Evolutionary conservation across 1,284 basidiomycete species (phyloP).

Genomic region (Puccinia polysora): DNA sequence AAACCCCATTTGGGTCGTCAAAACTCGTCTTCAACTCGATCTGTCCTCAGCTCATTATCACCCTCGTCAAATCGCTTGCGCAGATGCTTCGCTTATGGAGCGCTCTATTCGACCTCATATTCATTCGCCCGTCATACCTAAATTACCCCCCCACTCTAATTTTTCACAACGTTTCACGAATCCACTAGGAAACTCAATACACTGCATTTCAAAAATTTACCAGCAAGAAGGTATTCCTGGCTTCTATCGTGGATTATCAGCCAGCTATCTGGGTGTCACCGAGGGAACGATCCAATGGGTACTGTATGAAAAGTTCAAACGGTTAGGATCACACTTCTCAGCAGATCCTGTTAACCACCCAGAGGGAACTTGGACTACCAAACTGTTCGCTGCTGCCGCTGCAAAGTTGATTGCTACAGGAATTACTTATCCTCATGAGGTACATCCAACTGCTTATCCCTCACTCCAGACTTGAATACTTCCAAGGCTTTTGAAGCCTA

Average conservation of each 20-base stretch:
- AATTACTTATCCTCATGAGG: constrained; percentile 96
- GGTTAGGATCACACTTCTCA: constrained; percentile 44
- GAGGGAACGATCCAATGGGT: constrained; percentile 98
- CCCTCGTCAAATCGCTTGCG: neutral
- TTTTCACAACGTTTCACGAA: constrained; percentile 6
- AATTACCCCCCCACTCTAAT: constrained; percentile 15
- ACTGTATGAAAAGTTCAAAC: constrained; percentile 81
- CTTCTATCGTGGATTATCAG: constrained; percentile 90
- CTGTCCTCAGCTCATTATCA: neutral
- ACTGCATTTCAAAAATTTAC: constrained; percentile 67
- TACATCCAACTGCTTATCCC: constrained; percentile 70
- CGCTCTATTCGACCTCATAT: constrained; percentile 3
- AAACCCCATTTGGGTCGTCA: constrained; percentile 98
- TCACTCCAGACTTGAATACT: constrained; percentile 73
- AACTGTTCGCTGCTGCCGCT: constrained; percentile 83
- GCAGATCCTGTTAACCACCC: neutral
- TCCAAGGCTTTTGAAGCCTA: neutral
- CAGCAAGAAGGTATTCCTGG: constrained; percentile 77
- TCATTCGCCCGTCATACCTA: neutral
- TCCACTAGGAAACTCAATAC: constrained; percentile 54
- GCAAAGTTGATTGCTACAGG: constrained; percentile 89
- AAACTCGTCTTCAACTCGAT: constrained; percentile 80
- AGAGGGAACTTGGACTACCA: constrained; percentile 63
- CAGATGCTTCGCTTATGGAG: constrained; percentile 1
- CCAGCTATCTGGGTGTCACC: constrained; percentile 90